Base-by-base conservation (phyloP, 2,329 filamentous ascomycete genomes). In the Cladophialophora yegresii region DNA sequence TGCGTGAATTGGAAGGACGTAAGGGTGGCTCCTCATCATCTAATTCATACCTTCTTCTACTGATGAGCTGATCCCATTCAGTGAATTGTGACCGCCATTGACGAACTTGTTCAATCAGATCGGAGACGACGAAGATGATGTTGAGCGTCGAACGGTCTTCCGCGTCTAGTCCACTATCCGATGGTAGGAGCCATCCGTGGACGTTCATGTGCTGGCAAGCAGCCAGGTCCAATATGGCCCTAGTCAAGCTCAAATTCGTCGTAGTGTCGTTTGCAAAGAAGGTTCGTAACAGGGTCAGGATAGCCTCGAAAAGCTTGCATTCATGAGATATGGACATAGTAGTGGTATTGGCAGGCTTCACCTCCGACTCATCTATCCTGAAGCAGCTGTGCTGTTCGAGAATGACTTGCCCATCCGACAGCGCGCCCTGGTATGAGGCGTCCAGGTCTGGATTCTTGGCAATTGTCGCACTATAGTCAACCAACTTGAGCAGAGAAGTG, bases 241-340 rank as follows among this genome's bases (percentile, higher is more conserved):
- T 91, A 0, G 93, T 98, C 1, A 97, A 82, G 0, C 89, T 90
- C 3, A 99, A 80, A 71, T 99, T 99, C 2, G 90, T 93, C 71
- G 97, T 92, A 2, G 98, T 87, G 2, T 92, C 89, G 71, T 99
- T 99, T 4, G 91, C 84, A 71, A 97, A 92, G 73, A 98, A 99
- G 0, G 84, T 88, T 51, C 89, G 84, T 10, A 99, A 77, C 7
- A 93, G 82, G 50, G 73, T 75, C n/a, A 82, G 66, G 20, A 88
- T 71, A 22, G 81, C 79, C 56, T 66, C 83, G 79, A n/a, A 87
- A 84, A 71, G 53, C 50, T 70, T 71, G 64, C 70, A 70, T 4
- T 67, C 64, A 4, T 49, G 47, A 23, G 63, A 61, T 28, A 71
- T 66, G 5, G 62, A 60, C 64, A 69, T 62, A n/a, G 26, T 43